Base-by-base conservation (phyloP, 2,329 filamentous ascomycete genomes). In the Cercospora sesami region DNA sequence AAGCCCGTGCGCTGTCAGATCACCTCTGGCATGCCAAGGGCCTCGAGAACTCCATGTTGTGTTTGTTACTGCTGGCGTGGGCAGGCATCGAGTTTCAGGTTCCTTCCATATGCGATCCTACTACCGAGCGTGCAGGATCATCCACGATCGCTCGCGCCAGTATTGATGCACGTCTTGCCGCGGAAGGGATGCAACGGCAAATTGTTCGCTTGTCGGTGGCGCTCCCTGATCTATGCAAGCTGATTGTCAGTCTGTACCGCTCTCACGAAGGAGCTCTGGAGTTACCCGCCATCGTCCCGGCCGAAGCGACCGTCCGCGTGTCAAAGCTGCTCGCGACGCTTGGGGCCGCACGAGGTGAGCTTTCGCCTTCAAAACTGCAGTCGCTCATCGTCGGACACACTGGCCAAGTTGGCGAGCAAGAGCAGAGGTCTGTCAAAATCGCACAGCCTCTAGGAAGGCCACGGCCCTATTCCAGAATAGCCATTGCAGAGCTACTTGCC, bases 21-120 rank as follows among this genome's bases (percentile, higher is more conserved):
- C 92, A 97, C 79, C 79, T 98, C n/a, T 99, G 95, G 94, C 93
- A 97, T 80, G 95, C 92, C 18, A 98, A 98, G 80, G 94, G 93
- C 1, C 84, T 99, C 21, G 96, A 99, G 77, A 89, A 94, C 30
- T 92, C 96, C 68, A 82, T 95, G 58, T 85, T 96, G 28, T 93
- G 91, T 75, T 85, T 98, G 72, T 77, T 98, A 48, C 86, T 98
- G 74, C 88, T 96, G 69, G 91, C 89, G 31, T 97, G 93, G 91
- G 87, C 90, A 39, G 91, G 90, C 4, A 84, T 94, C 74, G 91
- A 95, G 75, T 98, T 98, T 74, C 86, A 90, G 74, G 86, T 95
- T 71, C 78, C 82, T 73, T 69, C 78, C 7, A 71, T 79, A 16
- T 78, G 77, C 66, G 75, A 75, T 57, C 72, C 75, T 30, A 68